Evolutionary conservation across 208 protist genomes (phyloP).

Genomic region (Porcisia deanei): DNA sequence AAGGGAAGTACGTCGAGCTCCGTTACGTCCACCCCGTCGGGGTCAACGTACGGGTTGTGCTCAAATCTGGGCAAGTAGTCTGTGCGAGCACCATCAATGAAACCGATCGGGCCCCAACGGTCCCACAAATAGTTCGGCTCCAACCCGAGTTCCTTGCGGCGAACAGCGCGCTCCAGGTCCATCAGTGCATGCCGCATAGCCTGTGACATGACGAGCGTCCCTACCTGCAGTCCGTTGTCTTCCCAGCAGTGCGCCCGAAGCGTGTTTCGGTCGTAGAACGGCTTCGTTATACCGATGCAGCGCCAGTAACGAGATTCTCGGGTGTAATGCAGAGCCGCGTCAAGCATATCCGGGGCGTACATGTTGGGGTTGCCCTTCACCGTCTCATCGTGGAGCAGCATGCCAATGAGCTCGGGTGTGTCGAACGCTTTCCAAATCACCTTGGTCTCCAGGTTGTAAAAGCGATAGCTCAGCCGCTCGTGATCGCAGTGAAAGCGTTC

Average conservation of each 20-base stretch:
- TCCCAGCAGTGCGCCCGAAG: constrained; percentile 90
- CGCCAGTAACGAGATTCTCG: constrained; percentile 89
- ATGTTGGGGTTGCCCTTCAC: constrained; percentile 75
- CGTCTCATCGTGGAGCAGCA: constrained; percentile 88
- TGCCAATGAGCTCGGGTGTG: constrained; percentile 79
- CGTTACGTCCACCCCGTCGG: constrained; percentile 89
- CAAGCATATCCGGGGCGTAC: constrained; percentile 71
- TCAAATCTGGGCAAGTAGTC: constrained; percentile 89
- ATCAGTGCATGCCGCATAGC: constrained; percentile 91
- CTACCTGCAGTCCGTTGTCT: constrained; percentile 79
- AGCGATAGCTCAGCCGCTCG: constrained; percentile 66
- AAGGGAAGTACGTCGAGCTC: constrained; percentile 87
- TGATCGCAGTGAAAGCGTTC: constrained; percentile 52
- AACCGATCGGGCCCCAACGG: constrained; percentile 89
- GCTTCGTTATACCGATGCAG: constrained; percentile 90
- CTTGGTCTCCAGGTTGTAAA: constrained; percentile 87
- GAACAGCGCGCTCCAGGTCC: constrained; percentile 86
- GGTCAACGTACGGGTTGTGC: constrained; percentile 89
- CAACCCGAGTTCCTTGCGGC: constrained; percentile 82
- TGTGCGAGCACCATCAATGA: constrained; percentile 77
- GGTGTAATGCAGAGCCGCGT: constrained; percentile 81
- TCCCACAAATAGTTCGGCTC: constrained; percentile 91
- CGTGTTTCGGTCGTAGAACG: constrained; percentile 83
- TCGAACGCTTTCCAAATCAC: constrained; percentile 91
- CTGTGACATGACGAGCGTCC: constrained; percentile 81